Conservation (phyloP, 345 rosid species). For the Sisymbrium altissimum region DNA sequence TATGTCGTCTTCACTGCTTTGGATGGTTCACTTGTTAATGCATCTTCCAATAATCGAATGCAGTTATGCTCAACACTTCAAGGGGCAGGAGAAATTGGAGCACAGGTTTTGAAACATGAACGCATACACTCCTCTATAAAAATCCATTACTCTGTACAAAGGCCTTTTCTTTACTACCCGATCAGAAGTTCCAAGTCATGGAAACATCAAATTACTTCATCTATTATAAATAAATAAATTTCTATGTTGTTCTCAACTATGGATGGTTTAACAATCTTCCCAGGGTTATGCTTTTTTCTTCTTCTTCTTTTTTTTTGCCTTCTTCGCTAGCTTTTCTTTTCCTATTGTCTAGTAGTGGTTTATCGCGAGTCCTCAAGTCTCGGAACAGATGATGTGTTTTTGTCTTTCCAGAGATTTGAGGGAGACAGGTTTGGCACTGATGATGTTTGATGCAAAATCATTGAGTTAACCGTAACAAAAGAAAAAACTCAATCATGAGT, state of each 20-base stretch:
- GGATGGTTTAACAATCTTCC: background rate
- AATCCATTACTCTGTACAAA: background rate
- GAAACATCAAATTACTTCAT: background rate
- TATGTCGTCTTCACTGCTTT: background rate
- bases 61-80: constrained; percentile 12
- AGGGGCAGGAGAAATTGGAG: constrained; percentile 11
- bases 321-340: background rate
- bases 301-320: background rate
- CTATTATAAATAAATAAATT: background rate
- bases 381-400: background rate
- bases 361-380: background rate
- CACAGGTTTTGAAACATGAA: constrained; percentile 7
- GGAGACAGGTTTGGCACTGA: constrained; percentile 20
- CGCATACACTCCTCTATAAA: background rate
- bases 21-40: background rate
- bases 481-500: constrained; percentile 8
- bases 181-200: background rate
- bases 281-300: background rate
- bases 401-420: background rate
- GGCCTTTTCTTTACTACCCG: background rate
- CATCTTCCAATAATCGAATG: background rate
- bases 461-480: background rate
- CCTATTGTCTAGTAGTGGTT: background rate
- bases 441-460: constrained; percentile 27
- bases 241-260: background rate